These are phyloP conservation scores for Parasitella parasitica DNA, from an alignment of 371 early-diverging fungal genomes.

Conservation along the genomic window DNA sequence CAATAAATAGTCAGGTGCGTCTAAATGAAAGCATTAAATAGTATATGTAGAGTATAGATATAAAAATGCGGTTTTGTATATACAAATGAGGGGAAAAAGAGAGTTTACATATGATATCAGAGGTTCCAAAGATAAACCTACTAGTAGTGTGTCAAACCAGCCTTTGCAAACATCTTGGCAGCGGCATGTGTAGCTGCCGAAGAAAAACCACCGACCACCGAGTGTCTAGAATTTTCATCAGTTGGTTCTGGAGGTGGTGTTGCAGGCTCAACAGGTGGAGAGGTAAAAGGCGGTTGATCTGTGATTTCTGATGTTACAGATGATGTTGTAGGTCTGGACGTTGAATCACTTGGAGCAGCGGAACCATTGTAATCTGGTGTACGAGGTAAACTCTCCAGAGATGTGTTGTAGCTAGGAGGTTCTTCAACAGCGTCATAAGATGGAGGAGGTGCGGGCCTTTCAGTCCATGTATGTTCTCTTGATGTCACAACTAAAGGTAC, in stretches of 20 bases:
- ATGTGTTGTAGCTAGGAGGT: slow-evolving; percentile 40
- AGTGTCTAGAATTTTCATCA: not conserved
- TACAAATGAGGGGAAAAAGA: not conserved
- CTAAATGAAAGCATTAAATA: not conserved
- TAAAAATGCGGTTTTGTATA: not conserved
- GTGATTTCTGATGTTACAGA: not conserved
- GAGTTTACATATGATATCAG: not conserved
- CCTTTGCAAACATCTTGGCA: slow-evolving; percentile 10
- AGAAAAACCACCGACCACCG: not conserved
- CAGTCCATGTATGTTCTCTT: slow-evolving; percentile 41
- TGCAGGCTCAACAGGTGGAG: not conserved
- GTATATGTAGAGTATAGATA: not conserved
- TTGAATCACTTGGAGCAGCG: not conserved
- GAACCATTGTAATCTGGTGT: slow-evolving; percentile 34
- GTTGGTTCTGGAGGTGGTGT: not conserved
- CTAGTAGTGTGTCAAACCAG: slow-evolving; percentile 2
- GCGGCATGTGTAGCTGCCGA: not conserved
- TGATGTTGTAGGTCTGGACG: not conserved
- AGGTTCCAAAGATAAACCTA: not conserved
- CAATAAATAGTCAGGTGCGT: no score
- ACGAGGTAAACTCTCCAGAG: slow-evolving; percentile 35
- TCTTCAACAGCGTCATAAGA: slow-evolving; percentile 37
- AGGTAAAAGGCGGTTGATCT: no score
- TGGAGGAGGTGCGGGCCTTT: slow-evolving; percentile 25
- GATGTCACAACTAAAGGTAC: slow-evolving; percentile 47